These are phyloP conservation scores for Dioscorea zingiberensis DNA, from an alignment of 106 monocot species.

Conservation along the genomic window DNA sequence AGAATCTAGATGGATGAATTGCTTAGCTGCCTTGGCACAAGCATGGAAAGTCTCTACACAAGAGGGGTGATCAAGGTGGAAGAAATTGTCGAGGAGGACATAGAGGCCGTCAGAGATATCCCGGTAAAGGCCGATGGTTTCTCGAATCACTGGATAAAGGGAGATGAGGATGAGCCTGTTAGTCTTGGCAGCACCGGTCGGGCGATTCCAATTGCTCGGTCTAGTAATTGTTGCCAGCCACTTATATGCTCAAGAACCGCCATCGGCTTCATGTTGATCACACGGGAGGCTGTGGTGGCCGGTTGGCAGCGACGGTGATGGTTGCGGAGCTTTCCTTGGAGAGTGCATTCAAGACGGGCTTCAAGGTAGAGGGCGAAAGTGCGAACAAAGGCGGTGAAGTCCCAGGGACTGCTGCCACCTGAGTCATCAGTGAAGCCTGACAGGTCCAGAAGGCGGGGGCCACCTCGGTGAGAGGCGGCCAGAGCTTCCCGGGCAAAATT, in stretches of 20 bases:
- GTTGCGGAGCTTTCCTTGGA: constrained; percentile 31
- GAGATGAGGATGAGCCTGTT: constrained; percentile 30
- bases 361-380: constrained; percentile 57
- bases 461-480: constrained; percentile 2
- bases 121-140: constrained; percentile 40
- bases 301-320: constrained; percentile 5
- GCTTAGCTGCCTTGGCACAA: constrained; percentile 18
- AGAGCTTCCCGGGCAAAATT: constrained; percentile 40
- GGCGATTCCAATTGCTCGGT: constrained; percentile 33
- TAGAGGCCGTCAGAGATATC: constrained; percentile 30
- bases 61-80: constrained; percentile 7
- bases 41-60: constrained; percentile 9
- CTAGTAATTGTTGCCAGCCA: constrained; percentile 32
- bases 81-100: constrained; percentile 41
- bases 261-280: constrained; percentile 20
- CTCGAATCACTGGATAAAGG: constrained; percentile 19
- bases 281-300: neutral
- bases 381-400: constrained; percentile 62
- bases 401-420: constrained; percentile 29
- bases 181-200: constrained; percentile 25
- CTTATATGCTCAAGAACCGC: constrained; percentile 22
- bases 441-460: constrained; percentile 40
- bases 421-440: constrained; percentile 35
- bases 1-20: constrained; percentile 37
- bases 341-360: constrained; percentile 31